phyloP scores from a whole-genome alignment of 805 yeast species.

The Hanseniaspora taiwanica region DNA sequence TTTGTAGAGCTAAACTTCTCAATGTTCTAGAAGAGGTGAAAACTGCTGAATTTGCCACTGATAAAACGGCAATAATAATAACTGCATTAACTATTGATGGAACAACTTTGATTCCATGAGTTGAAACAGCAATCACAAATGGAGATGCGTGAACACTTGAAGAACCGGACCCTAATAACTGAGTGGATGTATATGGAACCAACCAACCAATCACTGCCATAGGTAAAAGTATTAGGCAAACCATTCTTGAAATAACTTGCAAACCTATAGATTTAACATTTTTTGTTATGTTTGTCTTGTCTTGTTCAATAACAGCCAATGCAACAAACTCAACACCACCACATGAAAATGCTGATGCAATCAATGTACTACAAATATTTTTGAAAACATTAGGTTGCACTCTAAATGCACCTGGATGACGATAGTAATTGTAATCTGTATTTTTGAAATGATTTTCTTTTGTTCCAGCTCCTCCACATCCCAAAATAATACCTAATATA shows the following conservation, averaged over 20 bases:
- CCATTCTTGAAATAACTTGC: slow-evolving; percentile 3
- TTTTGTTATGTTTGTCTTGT: slow-evolving; percentile 28
- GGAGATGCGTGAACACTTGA: slow-evolving; percentile 41
- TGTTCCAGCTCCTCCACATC: slow-evolving; percentile 33
- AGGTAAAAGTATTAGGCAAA: slow-evolving; percentile 12
- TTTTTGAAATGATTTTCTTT: slow-evolving; percentile 13
- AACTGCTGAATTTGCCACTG: slow-evolving; percentile 50
- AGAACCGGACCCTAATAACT: slow-evolving; percentile 29
- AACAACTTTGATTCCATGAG: slow-evolving; percentile 33
- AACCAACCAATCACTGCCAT: slow-evolving; percentile 47
- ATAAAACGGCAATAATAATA: slow-evolving; percentile 41
- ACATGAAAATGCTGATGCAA: slow-evolving; percentile 62
- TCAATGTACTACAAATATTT: slow-evolving; percentile 50
- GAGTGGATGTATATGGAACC: slow-evolving; percentile 49
- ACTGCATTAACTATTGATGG: slow-evolving; percentile 48
- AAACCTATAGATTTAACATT: neutral
- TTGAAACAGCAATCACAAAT: slow-evolving; percentile 35
- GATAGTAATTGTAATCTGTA: slow-evolving; percentile 17
- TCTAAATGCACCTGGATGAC: slow-evolving; percentile 39
- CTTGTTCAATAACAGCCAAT: slow-evolving; percentile 60
- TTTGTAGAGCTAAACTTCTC: slow-evolving; percentile 37
- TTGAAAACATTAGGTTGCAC: slow-evolving; percentile 29
- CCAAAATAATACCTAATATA: slow-evolving; percentile 34
- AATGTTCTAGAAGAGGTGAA: slow-evolving; percentile 48
- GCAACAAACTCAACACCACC: slow-evolving; percentile 60